These are phyloP conservation scores for Trichoderma afroharzianum DNA, from an alignment of 2,329 filamentous ascomycete species.

Conservation along the genomic window DNA sequence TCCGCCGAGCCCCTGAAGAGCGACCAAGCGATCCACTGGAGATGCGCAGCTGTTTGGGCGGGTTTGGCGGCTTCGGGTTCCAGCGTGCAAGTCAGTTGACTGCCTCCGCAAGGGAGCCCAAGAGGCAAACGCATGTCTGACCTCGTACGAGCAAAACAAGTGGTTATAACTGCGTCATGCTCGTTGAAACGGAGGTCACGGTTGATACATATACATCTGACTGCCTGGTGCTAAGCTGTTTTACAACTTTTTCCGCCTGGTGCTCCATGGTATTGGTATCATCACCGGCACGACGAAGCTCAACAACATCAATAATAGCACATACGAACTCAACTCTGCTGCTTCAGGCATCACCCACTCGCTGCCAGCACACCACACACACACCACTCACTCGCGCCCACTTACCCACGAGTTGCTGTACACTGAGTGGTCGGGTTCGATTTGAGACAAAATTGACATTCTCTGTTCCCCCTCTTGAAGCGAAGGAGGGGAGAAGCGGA, in stretches of 20 bases:
- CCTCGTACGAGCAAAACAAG: conserved; percentile 2
- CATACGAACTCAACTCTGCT: neutral
- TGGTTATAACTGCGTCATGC: neutral
- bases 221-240: neutral
- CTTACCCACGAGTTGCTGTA: neutral
- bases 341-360: neutral
- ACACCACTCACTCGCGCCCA: neutral
- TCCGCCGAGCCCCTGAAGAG: conserved; percentile 15
- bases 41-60: conserved; percentile 11
- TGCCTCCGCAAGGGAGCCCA: conserved; percentile 13
- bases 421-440: neutral
- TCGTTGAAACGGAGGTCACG: neutral
- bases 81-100: conserved; percentile 17
- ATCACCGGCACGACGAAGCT: neutral
- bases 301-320: neutral
- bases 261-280: neutral
- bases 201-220: neutral
- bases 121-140: neutral
- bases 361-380: neutral
- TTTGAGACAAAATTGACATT: neutral
- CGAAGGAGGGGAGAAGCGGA: neutral
- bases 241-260: neutral
- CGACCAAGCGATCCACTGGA: conserved; percentile 14
- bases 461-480: neutral
- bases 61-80: conserved; percentile 16